These are phyloP conservation scores for Quercus gilva DNA, from an alignment of 306 rosid genomes.

Conservation along the genomic window DNA sequence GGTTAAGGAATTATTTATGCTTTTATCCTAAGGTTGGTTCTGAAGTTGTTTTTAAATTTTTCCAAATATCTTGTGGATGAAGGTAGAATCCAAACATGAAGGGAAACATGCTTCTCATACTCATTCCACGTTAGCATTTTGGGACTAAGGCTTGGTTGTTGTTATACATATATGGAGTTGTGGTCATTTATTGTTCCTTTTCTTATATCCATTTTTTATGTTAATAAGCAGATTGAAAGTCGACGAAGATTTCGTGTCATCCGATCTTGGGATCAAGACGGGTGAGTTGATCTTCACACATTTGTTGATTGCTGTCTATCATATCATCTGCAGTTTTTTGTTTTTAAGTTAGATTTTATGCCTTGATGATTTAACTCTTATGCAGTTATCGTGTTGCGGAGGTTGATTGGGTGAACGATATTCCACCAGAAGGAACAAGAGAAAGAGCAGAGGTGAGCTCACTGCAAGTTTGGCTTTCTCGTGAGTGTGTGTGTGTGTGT, in stretches of 20 bases:
- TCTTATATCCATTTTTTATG: background rate
- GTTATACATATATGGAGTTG: background rate
- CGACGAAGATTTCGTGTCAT: slow-evolving; percentile 71
- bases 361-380: slow-evolving; percentile 23
- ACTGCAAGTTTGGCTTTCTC: slow-evolving; percentile 19
- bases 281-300: slow-evolving; percentile 46
- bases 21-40: background rate
- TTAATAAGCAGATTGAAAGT: slow-evolving; percentile 74
- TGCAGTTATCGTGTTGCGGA: slow-evolving; percentile 93
- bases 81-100: background rate
- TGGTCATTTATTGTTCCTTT: background rate
- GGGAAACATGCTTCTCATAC: background rate
- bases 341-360: slow-evolving; percentile 15
- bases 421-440: slow-evolving; percentile 64
- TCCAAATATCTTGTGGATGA: background rate
- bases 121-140: background rate
- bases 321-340: slow-evolving; percentile 7
- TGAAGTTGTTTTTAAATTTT: background rate
- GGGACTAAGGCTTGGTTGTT: background rate
- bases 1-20: background rate
- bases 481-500: background rate
- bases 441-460: slow-evolving; percentile 69
- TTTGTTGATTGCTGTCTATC: slow-evolving; percentile 3
- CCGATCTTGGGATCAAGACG: slow-evolving; percentile 90
- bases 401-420: slow-evolving; percentile 84